Evolutionary conservation across 164 flowering plant species (phyloP), one percentile per base, ranked within the genome.

Genomic region (Magnolia changhungtana): DNA sequence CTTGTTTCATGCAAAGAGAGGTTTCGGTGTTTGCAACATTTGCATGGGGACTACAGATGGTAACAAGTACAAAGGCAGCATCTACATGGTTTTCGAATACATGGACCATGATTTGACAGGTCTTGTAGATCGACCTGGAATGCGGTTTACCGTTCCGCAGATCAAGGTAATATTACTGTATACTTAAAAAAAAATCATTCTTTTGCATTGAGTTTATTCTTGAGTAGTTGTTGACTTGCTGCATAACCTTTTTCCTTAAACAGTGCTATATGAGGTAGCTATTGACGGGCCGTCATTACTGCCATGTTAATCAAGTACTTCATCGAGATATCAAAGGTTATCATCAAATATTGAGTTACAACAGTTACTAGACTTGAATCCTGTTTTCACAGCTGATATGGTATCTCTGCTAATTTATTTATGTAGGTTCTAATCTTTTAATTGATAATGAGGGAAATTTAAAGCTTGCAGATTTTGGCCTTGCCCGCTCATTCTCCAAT

Each of bases 51-150:
- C 16, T 16, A 71, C 91, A 93, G 94, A 92, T 85, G 90, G 87
- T 77, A 89, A 90, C 65, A 94, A 89, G 77, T 91, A 90, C 82
- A 90, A 89, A 74, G 97, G 99, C 72, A 87, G 90, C 67, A 90
- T 94, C 79, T 96, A 94, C 85, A 89, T 94, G 97, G 99, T 96
- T 24, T 96, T 96, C 84, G 99, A 96, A 79, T 96, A 96, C 86
- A 96, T 96, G 99, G 98, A 96, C 88, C 99, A 96, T 81, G 99
- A 96, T 83, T 80, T 97, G 1, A 98, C n/a, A n/a, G n/a, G 99
- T 73, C 97, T 96, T 67, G 84, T 96, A n/a, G 67, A 93, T 84
- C 91, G 97, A 70, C 98, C 97, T 71, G 98, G 97, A 71, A 82
- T 89, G 87, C 90, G 94, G n/a, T n/a, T n/a, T n/a, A n/a, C 80